These are phyloP conservation scores for Nemania sp. DNA, from an alignment of 2,329 filamentous ascomycete genomes.

Conservation along the genomic window DNA sequence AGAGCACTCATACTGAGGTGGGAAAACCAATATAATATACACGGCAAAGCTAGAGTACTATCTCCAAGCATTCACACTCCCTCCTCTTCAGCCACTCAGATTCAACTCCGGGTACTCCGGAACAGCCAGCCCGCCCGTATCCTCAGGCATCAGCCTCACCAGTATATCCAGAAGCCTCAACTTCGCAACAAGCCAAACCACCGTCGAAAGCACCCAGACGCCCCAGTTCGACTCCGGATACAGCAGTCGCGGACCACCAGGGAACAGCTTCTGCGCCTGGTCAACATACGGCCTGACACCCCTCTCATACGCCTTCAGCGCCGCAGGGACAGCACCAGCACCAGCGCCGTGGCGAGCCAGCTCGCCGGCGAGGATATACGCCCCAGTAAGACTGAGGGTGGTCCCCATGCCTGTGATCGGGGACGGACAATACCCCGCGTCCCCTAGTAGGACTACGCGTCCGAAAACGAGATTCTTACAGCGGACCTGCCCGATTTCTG, in stretches of 20 bases:
- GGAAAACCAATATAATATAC: background rate
- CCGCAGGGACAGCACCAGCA: conserved; percentile 46
- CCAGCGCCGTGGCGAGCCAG: conserved; percentile 49
- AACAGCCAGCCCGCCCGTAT: conserved; percentile 41
- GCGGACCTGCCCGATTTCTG: conserved; percentile 60
- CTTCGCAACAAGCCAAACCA: conserved; percentile 45
- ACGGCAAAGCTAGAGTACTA: background rate
- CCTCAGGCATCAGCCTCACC: conserved; percentile 39
- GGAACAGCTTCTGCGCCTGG: conserved; percentile 53
- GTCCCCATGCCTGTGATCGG: conserved; percentile 65
- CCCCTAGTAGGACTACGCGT: conserved; percentile 64
- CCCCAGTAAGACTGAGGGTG: conserved; percentile 60
- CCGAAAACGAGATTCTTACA: conserved; percentile 57
- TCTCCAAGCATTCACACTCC: background rate
- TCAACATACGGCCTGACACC: conserved; percentile 59
- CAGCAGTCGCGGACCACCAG: conserved; percentile 40
- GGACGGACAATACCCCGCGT: conserved; percentile 65
- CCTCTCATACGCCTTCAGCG: conserved; percentile 59
- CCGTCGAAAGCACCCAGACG: conserved; percentile 35
- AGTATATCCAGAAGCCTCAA: conserved; percentile 43
- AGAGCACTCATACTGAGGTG: too few species aligned
- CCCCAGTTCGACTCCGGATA: conserved; percentile 42
- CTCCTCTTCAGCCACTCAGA: conserved; percentile 20
- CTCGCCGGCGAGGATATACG: conserved; percentile 70
- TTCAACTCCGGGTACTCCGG: conserved; percentile 49